Evolutionary conservation across 2,329 filamentous ascomycete genomes (phyloP), one percentile per base, ranked within the genome.

Genomic region (Sporothrix protearum): DNA sequence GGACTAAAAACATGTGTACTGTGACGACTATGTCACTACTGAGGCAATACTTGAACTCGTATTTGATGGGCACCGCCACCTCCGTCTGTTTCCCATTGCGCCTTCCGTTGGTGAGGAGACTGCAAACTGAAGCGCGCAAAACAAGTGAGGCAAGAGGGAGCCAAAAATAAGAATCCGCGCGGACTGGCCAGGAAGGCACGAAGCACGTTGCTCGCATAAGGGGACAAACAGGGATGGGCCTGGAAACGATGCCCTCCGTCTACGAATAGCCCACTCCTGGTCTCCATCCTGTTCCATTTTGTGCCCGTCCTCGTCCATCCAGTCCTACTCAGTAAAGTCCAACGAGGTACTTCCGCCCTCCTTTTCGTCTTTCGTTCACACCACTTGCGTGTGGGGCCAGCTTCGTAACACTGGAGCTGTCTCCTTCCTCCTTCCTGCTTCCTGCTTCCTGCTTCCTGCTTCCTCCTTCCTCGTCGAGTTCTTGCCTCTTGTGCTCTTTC

Each of bases 31-130:
- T n/a, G n/a, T n/a, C n/a, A n/a, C n/a, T n/a, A n/a, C n/a, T n/a
- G n/a, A n/a, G n/a, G n/a, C n/a, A n/a, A n/a, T n/a, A n/a, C n/a
- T n/a, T 22, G 22, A 51, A 51, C 9, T 42, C 36, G 4, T 39
- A 39, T 9, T 39, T 2, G 49, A 25, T 22, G 6, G 64, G 64
- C 64, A 67, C 64, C 28, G 64, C 64, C 64, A 67, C 64, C 59
- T 66, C 63, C 64, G 64, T 67, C 45, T 49, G 64, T 53, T 51
- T 68, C 69, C 30, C 59, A 45, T 64, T n/a, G 36, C 36, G 22
- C 36, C 59, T 45, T 25, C 59, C 59, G 59, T 45, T 64, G 57
- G 57, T 64, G 36, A 64, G 59, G 59, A 45, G 45, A 42, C 57
- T 25, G 36, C n/a, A 22, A 42, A 22, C 8, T 42, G 19, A 59